Evolutionary conservation across 805 yeast species (phyloP).

Genomic region (Metschnikowia chrysomelidarum): DNA sequence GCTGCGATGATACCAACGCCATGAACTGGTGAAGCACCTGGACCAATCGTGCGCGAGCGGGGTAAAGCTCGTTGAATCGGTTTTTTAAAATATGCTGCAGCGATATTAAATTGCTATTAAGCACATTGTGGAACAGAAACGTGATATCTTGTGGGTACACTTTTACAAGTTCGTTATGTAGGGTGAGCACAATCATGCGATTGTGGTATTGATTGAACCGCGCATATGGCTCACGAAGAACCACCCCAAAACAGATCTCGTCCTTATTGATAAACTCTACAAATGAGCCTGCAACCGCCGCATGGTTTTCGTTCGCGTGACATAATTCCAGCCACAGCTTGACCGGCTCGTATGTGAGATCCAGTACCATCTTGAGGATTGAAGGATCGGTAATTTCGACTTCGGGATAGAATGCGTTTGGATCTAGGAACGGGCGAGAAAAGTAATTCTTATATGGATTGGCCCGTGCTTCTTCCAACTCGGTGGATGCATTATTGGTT

Average conservation of each 20-base stretch:
- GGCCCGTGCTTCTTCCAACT: not conserved
- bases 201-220: conserved; percentile 34
- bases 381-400: conserved; percentile 19
- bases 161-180: conserved; percentile 27
- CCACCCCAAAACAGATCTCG: conserved; percentile 34
- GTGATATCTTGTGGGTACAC: conserved; percentile 31
- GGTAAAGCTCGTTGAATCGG: conserved; percentile 21
- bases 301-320: conserved; percentile 2
- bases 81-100: conserved; percentile 20
- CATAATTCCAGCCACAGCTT: conserved; percentile 16
- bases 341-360: conserved; percentile 11
- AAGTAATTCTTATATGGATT: not conserved
- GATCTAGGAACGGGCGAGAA: conserved; percentile 10
- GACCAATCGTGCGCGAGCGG: conserved; percentile 21
- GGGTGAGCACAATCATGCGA: conserved; percentile 31
- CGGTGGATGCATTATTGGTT: not conserved
- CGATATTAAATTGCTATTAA: conserved; percentile 22
- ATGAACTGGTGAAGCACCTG: conserved; percentile 28
- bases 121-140: conserved; percentile 28
- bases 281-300: conserved; percentile 36
- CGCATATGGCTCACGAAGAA: conserved; percentile 30
- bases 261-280: conserved; percentile 31
- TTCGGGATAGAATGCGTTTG: conserved; percentile 16
- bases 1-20: conserved; percentile 15
- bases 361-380: conserved; percentile 8